Conservation (phyloP, 768 basidiomycete genomes). For the Cytidiella melzeri region DNA sequence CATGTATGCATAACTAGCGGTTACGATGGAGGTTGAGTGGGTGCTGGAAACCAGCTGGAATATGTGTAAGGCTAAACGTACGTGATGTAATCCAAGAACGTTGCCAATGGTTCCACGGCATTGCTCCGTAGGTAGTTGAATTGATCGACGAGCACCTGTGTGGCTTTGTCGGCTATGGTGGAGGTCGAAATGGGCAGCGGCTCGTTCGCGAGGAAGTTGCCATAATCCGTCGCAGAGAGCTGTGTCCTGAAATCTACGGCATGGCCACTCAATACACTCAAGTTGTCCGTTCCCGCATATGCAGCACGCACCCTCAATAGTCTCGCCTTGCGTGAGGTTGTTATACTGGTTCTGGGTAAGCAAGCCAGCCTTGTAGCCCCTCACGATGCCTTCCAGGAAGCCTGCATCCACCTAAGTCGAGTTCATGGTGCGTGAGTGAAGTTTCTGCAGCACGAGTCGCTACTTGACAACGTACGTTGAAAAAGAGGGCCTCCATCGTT, state of each 20-base stretch:
- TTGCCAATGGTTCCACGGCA: slow-evolving; percentile 84
- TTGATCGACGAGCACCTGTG: slow-evolving; percentile 91
- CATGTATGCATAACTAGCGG: slow-evolving; percentile 95
- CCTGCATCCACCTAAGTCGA: slow-evolving; percentile 56
- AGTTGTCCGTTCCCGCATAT: not conserved
- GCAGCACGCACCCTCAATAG: slow-evolving; percentile 72
- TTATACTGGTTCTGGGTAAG: slow-evolving; percentile 86
- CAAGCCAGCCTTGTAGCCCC: slow-evolving; percentile 93
- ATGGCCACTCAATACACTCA: not conserved
- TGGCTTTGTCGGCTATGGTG: slow-evolving; percentile 95
- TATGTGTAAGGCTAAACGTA: too few species aligned
- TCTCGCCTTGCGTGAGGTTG: slow-evolving; percentile 96
- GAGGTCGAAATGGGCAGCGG: slow-evolving; percentile 89
- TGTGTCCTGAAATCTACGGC: slow-evolving; percentile 90
- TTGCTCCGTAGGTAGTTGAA: slow-evolving; percentile 93
- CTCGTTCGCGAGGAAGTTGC: slow-evolving; percentile 96
- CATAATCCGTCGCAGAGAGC: slow-evolving; percentile 94
- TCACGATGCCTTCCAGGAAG: slow-evolving; percentile 74
- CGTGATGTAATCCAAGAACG: slow-evolving; percentile 98
- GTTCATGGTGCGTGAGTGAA: slow-evolving; percentile 22
- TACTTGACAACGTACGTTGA: slow-evolving; percentile 55
- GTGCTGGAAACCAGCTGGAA: too few species aligned
- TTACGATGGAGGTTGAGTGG: too few species aligned
- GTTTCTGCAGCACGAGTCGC: slow-evolving; percentile 5
- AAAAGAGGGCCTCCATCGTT: slow-evolving; percentile 84